Percentiles rank a stretch among this genome's conserved stretches.
These are phyloP conservation scores for Pichia sp. DNA, from an alignment of 1,139 yeast species.

Conservation along the genomic window DNA sequence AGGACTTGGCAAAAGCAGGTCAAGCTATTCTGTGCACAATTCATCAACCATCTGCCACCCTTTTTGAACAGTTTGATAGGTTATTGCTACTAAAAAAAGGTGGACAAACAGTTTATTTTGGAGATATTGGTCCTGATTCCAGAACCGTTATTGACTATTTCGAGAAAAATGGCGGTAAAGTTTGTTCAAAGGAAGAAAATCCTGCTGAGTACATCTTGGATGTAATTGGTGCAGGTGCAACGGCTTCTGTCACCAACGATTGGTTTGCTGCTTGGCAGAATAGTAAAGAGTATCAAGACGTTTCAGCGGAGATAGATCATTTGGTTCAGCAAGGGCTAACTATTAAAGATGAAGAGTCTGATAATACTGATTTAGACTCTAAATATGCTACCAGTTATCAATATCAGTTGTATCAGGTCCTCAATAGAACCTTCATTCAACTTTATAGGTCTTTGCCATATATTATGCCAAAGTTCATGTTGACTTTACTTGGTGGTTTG, in stretches of 20 bases:
- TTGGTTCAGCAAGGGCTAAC: conserved; percentile 19
- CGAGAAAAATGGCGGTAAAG: conserved; percentile 48
- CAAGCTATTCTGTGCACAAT: conserved; percentile 51
- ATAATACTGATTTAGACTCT: conserved; percentile 30
- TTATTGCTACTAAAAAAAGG: conserved; percentile 41
- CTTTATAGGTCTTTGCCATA: conserved; percentile 48
- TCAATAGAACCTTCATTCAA: conserved; percentile 39
- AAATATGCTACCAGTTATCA: conserved; percentile 36
- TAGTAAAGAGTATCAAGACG: conserved; percentile 5
- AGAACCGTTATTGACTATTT: conserved; percentile 43
- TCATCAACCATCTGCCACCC: conserved; percentile 55
- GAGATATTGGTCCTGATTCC: conserved; percentile 52
- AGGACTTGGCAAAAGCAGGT: conserved; percentile 43
- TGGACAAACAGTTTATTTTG: conserved; percentile 57
- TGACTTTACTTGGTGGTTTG: conserved; percentile 36
- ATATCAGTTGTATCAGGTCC: conserved; percentile 40
- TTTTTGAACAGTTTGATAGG: conserved; percentile 45
- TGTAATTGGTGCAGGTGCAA: conserved; percentile 57
- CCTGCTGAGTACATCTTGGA: conserved; percentile 53
- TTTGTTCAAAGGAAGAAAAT: conserved; percentile 45
- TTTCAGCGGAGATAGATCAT: conserved; percentile 25
- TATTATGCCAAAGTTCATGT: conserved; percentile 40
- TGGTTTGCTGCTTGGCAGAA: conserved; percentile 44
- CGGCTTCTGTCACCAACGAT: conserved; percentile 38
- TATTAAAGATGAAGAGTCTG: conserved; percentile 23